Evolutionary conservation across 495 filamentous ascomycete genomes (phyloP).

Genomic region (Oidiodendron maius): DNA sequence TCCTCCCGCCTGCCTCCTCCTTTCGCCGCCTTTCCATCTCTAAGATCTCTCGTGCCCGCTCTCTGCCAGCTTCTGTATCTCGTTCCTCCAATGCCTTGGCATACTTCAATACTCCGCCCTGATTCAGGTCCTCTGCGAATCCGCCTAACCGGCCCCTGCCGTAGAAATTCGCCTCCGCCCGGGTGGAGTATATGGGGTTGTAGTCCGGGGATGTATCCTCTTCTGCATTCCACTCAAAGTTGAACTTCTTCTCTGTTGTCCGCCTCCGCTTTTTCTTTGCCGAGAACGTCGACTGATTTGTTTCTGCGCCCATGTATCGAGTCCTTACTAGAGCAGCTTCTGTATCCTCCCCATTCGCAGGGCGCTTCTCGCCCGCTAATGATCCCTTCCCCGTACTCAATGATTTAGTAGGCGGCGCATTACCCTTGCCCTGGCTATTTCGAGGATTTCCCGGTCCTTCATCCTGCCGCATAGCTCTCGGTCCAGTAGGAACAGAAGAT

Average conservation of each 20-base stretch:
- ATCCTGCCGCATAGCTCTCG: slow-evolving; percentile 61
- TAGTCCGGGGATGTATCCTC: slow-evolving; percentile 91
- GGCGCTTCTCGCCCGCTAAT: slow-evolving; percentile 45
- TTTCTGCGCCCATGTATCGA: slow-evolving; percentile 88
- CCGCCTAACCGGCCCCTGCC: slow-evolving; percentile 78
- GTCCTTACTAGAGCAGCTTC: slow-evolving; percentile 75
- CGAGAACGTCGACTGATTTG: slow-evolving; percentile 82
- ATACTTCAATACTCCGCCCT: slow-evolving; percentile 65
- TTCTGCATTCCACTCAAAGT: slow-evolving; percentile 96
- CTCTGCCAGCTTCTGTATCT: slow-evolving; percentile 73
- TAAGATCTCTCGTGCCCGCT: slow-evolving; percentile 73
- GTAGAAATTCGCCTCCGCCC: slow-evolving; percentile 70
- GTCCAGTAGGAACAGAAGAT: slow-evolving; percentile 63
- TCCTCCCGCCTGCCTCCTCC: slow-evolving; percentile 65
- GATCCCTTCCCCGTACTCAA: slow-evolving; percentile 23
- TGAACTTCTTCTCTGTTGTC: slow-evolving; percentile 96
- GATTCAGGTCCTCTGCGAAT: slow-evolving; percentile 71
- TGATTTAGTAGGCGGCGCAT: slow-evolving; percentile 35
- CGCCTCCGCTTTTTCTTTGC: slow-evolving; percentile 94
- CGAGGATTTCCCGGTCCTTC: slow-evolving; percentile 39
- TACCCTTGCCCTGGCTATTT: slow-evolving; percentile 20
- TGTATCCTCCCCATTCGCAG: slow-evolving; percentile 58
- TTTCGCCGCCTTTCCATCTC: slow-evolving; percentile 81
- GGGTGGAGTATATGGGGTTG: slow-evolving; percentile 78
- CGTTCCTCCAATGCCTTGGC: slow-evolving; percentile 70